Percentiles rank a stretch among this genome's conserved stretches.
phyloP scores from a whole-genome alignment of 2,329 filamentous ascomycete species.

The Phaeosphaeriaceae sp. region DNA sequence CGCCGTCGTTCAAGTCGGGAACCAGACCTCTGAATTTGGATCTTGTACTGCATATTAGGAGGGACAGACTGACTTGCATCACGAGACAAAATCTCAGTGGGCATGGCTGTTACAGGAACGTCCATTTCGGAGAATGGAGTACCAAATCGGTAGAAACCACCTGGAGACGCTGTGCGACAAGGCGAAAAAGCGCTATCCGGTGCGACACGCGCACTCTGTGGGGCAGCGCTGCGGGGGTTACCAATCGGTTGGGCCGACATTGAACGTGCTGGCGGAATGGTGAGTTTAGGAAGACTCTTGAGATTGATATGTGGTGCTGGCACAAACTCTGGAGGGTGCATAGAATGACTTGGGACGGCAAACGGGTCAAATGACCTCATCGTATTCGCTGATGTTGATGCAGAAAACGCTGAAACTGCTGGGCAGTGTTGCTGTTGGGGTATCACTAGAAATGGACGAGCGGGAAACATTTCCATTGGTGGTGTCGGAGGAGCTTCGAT shows the following conservation, averaged over 20 bases:
- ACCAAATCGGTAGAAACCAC: conserved; percentile 74
- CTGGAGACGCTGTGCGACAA: conserved; percentile 60
- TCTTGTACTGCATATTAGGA: conserved; percentile 83
- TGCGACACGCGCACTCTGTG: conserved; percentile 31
- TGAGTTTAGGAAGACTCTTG: conserved; percentile 61
- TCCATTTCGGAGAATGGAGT: conserved; percentile 93
- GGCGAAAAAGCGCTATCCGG: conserved; percentile 53
- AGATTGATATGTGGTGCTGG: conserved; percentile 59
- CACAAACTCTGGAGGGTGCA: conserved; percentile 48
- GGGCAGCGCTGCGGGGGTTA: conserved; percentile 33
- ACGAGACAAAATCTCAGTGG: conserved; percentile 73
- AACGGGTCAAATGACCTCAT: conserved; percentile 38
- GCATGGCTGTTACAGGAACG: conserved; percentile 77
- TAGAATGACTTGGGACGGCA: conserved; percentile 35
- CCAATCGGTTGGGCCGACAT: conserved; percentile 43
- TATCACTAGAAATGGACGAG: conserved; percentile 39
- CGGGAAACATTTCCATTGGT: conserved; percentile 49
- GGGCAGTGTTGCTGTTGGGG: conserved; percentile 35
- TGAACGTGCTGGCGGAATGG: conserved; percentile 57
- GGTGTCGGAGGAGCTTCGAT: conserved; percentile 56
- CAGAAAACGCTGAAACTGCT: conserved; percentile 42
- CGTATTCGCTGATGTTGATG: conserved; percentile 44
- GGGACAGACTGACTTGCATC: conserved; percentile 89
- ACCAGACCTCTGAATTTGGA: conserved; percentile 55
- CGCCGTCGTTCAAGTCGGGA: conserved; percentile 60